Evolutionary conservation across 2,329 filamentous ascomycete genomes (phyloP), one percentile per base, ranked within the genome.

Genomic region (Cryoendolithus antarcticus): DNA sequence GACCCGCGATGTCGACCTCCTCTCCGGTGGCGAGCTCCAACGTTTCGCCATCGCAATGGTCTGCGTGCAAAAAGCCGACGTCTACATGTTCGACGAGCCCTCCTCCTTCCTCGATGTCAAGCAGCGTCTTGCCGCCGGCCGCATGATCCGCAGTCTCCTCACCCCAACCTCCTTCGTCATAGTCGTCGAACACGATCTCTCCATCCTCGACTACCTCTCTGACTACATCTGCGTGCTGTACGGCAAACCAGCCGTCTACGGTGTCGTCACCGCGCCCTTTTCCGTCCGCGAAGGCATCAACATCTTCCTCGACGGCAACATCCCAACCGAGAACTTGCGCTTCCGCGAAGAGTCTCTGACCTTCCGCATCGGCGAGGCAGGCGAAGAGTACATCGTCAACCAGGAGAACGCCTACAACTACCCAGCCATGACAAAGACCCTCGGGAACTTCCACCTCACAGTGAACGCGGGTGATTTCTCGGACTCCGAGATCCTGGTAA

Each of bases 51-150:
- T 98, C 53, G 91, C 84, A 56, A 84, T 89, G 37, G 86, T 94
- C 47, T 94, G 88, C 56, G 88, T 96, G 13, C 89, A 96, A 62
- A 79, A 93, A 56, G 89, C 89, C 51, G 91, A 98, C 62, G 86
- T 93, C 68, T 98, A 98, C 73, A 96, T 98, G 91, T 98, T 98
- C 57, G 91, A 98, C 64, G 91, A 98, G 70, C 93, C 93, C 11
- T 96, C 89, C 31, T 98, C 91, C 30, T 98, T 95, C 65, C 76
- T 98, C 42, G 93, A 98, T 82, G 91, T 98, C 60, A 96, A 96
- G 75, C 91, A 98, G 67, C 84, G 91, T 80, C 71, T 98, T 51
- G 83, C 82, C 51, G 91, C 93, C 47, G 89, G 86, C 53, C 77
- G 82, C 53, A 84, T 93, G 52, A 96, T 98, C 55, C 86, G 91